phyloP scores from a whole-genome alignment of 2,329 filamentous ascomycete species.

The Alternaria viburni region DNA sequence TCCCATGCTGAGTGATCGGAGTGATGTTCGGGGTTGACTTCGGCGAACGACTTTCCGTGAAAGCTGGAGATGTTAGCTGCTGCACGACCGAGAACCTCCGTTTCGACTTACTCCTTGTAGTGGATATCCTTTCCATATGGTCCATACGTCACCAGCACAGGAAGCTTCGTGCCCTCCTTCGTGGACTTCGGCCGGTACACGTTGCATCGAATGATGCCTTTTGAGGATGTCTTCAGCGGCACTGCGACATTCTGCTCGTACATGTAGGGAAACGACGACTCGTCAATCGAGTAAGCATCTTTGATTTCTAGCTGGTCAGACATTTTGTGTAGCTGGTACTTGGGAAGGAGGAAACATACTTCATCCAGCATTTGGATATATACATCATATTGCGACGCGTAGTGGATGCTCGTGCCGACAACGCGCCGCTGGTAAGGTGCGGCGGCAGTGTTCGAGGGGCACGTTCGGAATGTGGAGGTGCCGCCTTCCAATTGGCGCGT shows the following conservation, averaged over 20 bases:
- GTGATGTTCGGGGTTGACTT: conserved; percentile 41
- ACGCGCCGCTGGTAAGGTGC: conserved; percentile 4
- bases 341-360: neutral
- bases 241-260: conserved; percentile 59
- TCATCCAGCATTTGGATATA: conserved; percentile 19
- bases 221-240: conserved; percentile 46
- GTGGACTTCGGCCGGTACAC: conserved; percentile 57
- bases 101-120: conserved; percentile 57
- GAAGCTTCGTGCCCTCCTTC: conserved; percentile 50
- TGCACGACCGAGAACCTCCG: neutral
- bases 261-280: conserved; percentile 53
- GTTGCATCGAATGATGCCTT: conserved; percentile 57
- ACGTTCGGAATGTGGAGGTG: conserved; percentile 29
- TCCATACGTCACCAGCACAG: conserved; percentile 73
- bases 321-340: conserved; percentile 21
- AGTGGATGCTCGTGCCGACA: conserved; percentile 11
- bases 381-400: conserved; percentile 17
- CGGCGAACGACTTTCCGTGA: conserved; percentile 56
- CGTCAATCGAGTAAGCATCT: conserved; percentile 43
- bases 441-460: conserved; percentile 12
- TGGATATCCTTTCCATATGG: conserved; percentile 77
- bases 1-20: conserved; percentile 55
- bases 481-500: neutral
- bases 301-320: conserved; percentile 37
- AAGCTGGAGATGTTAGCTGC: conserved; percentile 47